phyloP scores from a whole-genome alignment of 73 alveolate species.

The Paramecium primaurelia region DNA sequence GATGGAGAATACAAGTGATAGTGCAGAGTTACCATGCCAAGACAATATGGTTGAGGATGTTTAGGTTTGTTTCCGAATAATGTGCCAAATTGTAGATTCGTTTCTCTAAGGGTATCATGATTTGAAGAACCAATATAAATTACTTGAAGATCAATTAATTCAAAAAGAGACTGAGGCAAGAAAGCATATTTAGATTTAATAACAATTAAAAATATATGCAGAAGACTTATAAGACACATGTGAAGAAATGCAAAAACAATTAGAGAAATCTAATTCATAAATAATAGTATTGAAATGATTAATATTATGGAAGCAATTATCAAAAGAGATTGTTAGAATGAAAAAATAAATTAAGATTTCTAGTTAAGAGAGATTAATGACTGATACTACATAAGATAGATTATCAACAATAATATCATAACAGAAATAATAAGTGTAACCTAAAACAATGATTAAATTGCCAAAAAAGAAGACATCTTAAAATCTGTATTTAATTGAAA shows the following conservation, averaged over 20 bases:
- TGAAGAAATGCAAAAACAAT: background rate
- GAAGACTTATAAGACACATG: constrained; percentile 4
- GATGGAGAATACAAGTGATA: background rate
- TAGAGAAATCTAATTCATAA: background rate
- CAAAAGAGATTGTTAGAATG: constrained; percentile 15
- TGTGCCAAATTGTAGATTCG: constrained; percentile 34
- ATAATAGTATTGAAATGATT: background rate
- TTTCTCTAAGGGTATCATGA: constrained; percentile 1
- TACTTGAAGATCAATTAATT: background rate
- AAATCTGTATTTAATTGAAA: background rate
- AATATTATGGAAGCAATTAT: constrained; percentile 21
- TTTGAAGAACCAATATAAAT: background rate
- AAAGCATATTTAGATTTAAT: background rate
- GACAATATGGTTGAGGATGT: constrained; percentile 28
- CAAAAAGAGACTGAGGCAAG: background rate
- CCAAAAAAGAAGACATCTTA: background rate
- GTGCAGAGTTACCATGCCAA: background rate
- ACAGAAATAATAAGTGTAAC: background rate
- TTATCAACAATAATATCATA: background rate
- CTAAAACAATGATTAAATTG: background rate
- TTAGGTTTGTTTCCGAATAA: constrained; percentile 4
- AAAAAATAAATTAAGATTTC: background rate
- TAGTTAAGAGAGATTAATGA: constrained; percentile 28
- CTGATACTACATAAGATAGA: constrained; percentile 32
- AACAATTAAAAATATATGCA: constrained; percentile 9